These are phyloP conservation scores for Gryganskiella cystojenkinii DNA, from an alignment of 192 early-diverging fungal genomes.

Conservation along the genomic window DNA sequence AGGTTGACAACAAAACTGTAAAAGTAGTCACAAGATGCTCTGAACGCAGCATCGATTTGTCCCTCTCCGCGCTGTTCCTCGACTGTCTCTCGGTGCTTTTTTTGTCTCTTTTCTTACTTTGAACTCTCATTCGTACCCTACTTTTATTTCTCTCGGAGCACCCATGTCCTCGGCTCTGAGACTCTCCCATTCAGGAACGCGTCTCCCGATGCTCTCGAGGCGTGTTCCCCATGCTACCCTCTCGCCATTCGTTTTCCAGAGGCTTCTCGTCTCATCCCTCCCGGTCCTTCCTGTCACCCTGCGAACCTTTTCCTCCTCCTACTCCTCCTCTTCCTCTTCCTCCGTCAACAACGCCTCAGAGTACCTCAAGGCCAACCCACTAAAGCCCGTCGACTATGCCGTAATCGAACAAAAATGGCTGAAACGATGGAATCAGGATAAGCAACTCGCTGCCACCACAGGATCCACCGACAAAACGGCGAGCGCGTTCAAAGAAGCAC, in stretches of 20 bases:
- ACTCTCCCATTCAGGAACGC: constrained; percentile 7
- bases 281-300: neutral
- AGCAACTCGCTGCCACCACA: neutral
- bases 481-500: neutral
- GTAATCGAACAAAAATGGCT: constrained; percentile 75
- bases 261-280: too few species aligned
- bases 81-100: too few species aligned
- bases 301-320: constrained; percentile 1
- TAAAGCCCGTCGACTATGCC: constrained; percentile 56
- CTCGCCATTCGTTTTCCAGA: neutral
- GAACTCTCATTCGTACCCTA: neutral
- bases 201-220: neutral
- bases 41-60: too few species aligned
- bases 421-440: constrained; percentile 57
- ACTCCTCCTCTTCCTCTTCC: constrained; percentile 19
- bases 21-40: too few species aligned
- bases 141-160: neutral
- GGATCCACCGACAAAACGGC: neutral
- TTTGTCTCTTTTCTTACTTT: neutral
- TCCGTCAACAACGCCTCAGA: neutral
- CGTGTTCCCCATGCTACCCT: neutral
- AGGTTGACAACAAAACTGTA: too few species aligned
- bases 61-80: too few species aligned
- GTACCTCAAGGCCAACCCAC: neutral
- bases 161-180: constrained; percentile 25